phyloP scores from a whole-genome alignment of 129 eudicot genomes.

The Centrapalus pauciflorus region DNA sequence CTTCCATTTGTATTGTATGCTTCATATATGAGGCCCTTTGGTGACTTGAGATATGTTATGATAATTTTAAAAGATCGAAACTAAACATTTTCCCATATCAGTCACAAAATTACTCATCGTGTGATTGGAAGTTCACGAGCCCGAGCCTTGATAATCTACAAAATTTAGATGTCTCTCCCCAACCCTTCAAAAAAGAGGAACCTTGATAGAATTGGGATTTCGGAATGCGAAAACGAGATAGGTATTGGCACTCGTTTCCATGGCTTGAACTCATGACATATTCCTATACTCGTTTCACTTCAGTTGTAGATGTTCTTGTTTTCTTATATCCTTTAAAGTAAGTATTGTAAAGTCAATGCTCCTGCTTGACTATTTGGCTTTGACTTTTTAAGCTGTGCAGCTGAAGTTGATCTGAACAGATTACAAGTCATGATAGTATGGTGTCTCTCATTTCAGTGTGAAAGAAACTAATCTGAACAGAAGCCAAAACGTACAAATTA shows the following conservation, averaged over 20 bases:
- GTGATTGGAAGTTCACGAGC: too few relatives aligned
- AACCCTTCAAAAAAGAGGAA: too few relatives aligned
- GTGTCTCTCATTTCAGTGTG: constrained; percentile 3
- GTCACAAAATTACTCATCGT: too few relatives aligned
- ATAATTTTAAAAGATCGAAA: too few relatives aligned
- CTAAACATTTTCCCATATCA: too few relatives aligned
- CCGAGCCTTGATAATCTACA: too few relatives aligned
- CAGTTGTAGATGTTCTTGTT: not conserved
- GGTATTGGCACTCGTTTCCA: too few relatives aligned
- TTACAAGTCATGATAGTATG: not conserved
- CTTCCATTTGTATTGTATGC: constrained; percentile 2
- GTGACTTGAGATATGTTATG: not conserved
- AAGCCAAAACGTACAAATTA: not conserved
- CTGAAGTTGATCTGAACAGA: too few relatives aligned
- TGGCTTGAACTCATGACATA: too few relatives aligned
- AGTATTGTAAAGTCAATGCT: not conserved
- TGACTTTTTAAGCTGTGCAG: not conserved
- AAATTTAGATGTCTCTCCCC: too few relatives aligned
- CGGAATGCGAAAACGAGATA: too few relatives aligned
- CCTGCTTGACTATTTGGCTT: not conserved
- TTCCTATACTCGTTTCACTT: not conserved
- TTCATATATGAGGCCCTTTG: not conserved
- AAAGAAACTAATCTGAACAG: constrained; percentile 12
- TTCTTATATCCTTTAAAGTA: not conserved
- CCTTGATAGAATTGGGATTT: too few relatives aligned